Conservation (phyloP, 2,329 filamentous ascomycete species). For the Trichophyton benhamiae region DNA sequence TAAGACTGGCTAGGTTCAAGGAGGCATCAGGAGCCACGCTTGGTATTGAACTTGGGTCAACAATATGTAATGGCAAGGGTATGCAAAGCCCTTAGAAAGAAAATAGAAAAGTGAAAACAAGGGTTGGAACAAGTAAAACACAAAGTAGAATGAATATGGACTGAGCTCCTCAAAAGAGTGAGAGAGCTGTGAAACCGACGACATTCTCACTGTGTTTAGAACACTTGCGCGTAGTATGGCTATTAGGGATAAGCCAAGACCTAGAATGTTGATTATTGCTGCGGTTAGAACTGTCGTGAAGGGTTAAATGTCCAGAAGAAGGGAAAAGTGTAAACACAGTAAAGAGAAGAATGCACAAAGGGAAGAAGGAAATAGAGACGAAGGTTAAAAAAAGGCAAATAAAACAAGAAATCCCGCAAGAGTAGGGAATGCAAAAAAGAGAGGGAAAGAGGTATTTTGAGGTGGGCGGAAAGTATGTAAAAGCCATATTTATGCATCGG, state of each 20-base stretch:
- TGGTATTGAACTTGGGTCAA: neutral
- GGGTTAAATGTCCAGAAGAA: neutral
- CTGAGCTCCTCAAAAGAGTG: neutral
- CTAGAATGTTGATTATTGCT: neutral
- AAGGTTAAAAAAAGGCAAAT: neutral
- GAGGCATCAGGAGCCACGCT: neutral
- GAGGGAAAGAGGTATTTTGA: neutral
- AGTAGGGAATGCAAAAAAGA: neutral
- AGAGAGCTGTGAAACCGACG: neutral
- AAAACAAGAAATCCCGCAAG: conserved; percentile 10
- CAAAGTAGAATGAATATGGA: neutral
- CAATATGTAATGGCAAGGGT: no score
- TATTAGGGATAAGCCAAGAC: neutral
- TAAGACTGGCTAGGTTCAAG: neutral
- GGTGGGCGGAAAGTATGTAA: conserved; percentile 3
- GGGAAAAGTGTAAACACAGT: conserved; percentile 6
- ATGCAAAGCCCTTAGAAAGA: neutral
- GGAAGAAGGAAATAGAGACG: conserved; percentile 9
- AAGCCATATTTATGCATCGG: neutral
- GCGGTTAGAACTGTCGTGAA: neutral
- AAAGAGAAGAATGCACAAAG: conserved; percentile 5
- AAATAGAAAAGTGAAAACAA: neutral
- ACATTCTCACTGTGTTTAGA: neutral
- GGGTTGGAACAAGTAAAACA: neutral
- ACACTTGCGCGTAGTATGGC: neutral